These are phyloP conservation scores for Deakozyma indianensis DNA, from an alignment of 805 yeast genomes.

Conservation along the genomic window DNA sequence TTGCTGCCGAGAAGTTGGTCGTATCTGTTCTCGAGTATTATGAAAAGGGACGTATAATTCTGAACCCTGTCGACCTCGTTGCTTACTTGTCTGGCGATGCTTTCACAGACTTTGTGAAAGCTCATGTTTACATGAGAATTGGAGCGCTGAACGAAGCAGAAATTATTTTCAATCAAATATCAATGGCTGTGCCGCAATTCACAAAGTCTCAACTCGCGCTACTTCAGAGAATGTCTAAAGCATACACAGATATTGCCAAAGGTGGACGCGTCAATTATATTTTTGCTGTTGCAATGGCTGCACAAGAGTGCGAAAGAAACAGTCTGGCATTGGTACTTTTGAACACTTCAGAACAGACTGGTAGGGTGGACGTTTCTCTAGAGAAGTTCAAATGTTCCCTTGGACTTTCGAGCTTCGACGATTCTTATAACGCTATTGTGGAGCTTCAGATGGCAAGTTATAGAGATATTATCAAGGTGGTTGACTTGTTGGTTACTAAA, in stretches of 20 bases:
- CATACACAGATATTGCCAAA: not conserved
- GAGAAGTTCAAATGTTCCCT: not conserved
- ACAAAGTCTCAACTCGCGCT: not conserved
- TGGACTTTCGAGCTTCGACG: not conserved
- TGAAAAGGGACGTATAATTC: not conserved
- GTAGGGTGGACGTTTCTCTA: not conserved
- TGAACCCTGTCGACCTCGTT: not conserved
- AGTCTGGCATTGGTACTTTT: not conserved
- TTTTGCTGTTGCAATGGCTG: not conserved
- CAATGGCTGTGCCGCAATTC: not conserved
- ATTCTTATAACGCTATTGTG: not conserved
- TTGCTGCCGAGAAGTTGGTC: slow-evolving; percentile 2
- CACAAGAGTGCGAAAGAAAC: not conserved
- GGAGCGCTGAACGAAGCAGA: not conserved
- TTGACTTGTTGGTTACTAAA: not conserved
- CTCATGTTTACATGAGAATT: not conserved
- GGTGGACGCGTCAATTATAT: not conserved
- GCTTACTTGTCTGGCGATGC: not conserved
- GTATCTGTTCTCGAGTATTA: slow-evolving; percentile 4
- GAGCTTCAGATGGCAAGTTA: not conserved
- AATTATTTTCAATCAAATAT: not conserved
- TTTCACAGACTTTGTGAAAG: not conserved
- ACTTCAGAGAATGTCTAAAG: not conserved
- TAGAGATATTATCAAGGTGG: not conserved
- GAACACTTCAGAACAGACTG: not conserved